Conservation (phyloP, 257 asterid species). For the Gentiana macrophylla region DNA sequence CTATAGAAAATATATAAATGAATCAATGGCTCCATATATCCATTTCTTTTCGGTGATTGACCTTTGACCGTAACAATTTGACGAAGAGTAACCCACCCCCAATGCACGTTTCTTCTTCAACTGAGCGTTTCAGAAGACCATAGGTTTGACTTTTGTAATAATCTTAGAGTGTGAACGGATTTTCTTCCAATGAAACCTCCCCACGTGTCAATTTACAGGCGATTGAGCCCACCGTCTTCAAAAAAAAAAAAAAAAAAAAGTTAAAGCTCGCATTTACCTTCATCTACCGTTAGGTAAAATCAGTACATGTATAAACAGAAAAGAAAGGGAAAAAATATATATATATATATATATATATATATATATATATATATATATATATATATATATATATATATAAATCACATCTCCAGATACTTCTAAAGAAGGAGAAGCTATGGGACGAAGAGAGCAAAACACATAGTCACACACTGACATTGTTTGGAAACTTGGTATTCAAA, state of each 20-base stretch:
- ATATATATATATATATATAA: background rate
- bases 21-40: too few relatives aligned
- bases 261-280: conserved; percentile 54
- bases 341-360: too few relatives aligned
- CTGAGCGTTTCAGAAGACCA: conserved; percentile 16
- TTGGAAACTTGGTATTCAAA: conserved; percentile 16
- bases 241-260: conserved; percentile 11
- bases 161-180: conserved; percentile 20
- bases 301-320: conserved; percentile 12
- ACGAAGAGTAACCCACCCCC: too few relatives aligned
- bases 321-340: background rate
- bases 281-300: conserved; percentile 6
- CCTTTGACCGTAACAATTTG: too few relatives aligned
- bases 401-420: background rate
- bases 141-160: conserved; percentile 33
- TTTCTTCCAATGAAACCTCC: conserved; percentile 8
- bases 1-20: too few relatives aligned
- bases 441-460: background rate
- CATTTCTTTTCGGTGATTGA: too few relatives aligned
- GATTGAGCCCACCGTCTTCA: conserved; percentile 7
- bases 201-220: conserved; percentile 29
- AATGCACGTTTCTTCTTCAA: background rate
- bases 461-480: conserved; percentile 32
- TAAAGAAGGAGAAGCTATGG: conserved; percentile 4
- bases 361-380: too few relatives aligned